Evolutionary conservation across 2,329 filamentous ascomycete genomes (phyloP), one percentile per base, ranked within the genome.

Genomic region (Endocalyx cinctus): DNA sequence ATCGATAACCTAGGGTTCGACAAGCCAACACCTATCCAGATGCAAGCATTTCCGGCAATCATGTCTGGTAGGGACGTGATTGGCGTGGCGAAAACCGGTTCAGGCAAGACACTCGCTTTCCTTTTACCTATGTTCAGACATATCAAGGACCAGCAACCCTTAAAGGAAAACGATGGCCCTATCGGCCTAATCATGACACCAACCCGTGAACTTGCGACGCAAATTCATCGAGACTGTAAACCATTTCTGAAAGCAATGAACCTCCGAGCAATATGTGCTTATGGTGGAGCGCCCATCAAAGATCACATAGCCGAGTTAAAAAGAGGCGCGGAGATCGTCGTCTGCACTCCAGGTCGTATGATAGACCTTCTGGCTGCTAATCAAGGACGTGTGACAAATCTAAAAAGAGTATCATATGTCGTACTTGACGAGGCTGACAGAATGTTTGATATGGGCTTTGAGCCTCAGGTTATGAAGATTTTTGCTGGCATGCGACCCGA

Each of bases 381-480:
- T 55, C 83, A 86, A 45, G 90, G 90, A n/a, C 79, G 89, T 42
- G 89, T 97, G 8, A 94, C 90, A 10, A 97, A 94, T 52, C 70
- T 98, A 36, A 80, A 77, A 47, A 77, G 92, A 43, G 87, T 95
- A 10, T 92, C 87, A 0, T 98, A 97, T 57, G 80, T 96, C 16
- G 92, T 98, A 10, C 76, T 98, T 25, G 92, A 98, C 56, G 92
- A 98, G 64, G 92, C 92, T 29, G 92, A 98, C 62, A 84, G 92
- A 42, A 97, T 98, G 92, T 96, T 97, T 57, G 92, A 98, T 59
- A 97, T 98, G 92, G 92, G 92, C 11, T 98, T 98, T 54, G 90
- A 95, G 62, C 90, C 92, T 3, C 92, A 98, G 59, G 89, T 98
- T 34, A 92, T 92, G 79, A 96, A 94, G 61, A 92, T 98, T 38